These are phyloP conservation scores for Potentilla sterilis DNA, from an alignment of 306 rosid species.

Conservation along the genomic window DNA sequence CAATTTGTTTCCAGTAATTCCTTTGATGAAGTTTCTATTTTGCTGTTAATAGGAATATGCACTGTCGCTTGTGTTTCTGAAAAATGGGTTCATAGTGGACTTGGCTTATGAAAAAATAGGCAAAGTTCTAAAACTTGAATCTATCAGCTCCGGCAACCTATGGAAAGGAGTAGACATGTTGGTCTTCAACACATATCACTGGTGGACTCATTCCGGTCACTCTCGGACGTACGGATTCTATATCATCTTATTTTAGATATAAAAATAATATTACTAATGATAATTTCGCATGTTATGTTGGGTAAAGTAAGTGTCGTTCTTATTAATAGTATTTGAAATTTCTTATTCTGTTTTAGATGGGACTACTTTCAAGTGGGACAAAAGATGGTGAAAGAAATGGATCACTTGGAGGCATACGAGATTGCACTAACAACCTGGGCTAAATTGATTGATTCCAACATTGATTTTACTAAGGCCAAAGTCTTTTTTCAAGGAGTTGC, in stretches of 20 bases:
- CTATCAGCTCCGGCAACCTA: conserved; percentile 35
- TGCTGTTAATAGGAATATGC: conserved; percentile 43
- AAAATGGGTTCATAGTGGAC: conserved; percentile 75
- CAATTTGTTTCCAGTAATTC: neutral
- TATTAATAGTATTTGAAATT: neutral
- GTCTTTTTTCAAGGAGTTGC: conserved; percentile 80
- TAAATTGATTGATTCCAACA: conserved; percentile 56
- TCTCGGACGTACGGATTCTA: conserved; percentile 35
- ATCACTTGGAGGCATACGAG: conserved; percentile 60
- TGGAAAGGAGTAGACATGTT: conserved; percentile 61
- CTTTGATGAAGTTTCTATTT: neutral
- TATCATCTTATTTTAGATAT: neutral
- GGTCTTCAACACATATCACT: conserved; percentile 73
- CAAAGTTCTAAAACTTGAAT: conserved; percentile 54
- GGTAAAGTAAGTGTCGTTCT: neutral
- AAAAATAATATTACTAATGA: neutral
- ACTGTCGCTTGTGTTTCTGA: conserved; percentile 47
- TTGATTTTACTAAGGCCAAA: conserved; percentile 53
- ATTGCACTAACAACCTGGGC: conserved; percentile 72
- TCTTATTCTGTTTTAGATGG: conserved; percentile 42
- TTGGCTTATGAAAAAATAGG: conserved; percentile 37
- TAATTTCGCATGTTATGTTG: no score
- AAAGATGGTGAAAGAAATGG: conserved; percentile 47
- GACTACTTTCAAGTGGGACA: conserved; percentile 60
- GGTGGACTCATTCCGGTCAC: conserved; percentile 62